Base-by-base conservation (phyloP, 192 early-diverging fungal species). In the Mortierella claussenii region DNA sequence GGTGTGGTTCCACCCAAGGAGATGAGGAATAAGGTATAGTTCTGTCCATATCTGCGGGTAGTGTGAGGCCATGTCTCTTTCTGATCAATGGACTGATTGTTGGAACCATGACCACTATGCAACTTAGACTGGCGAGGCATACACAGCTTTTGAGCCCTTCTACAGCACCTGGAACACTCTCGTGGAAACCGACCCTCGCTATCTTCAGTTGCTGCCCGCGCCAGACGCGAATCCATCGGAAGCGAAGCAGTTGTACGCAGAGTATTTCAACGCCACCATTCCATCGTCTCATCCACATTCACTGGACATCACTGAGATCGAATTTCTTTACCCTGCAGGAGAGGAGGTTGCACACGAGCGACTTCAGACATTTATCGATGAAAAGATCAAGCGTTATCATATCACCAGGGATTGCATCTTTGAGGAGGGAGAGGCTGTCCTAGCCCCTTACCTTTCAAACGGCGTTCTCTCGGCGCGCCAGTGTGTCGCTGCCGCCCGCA, bases 401-500 rank as follows among this genome's bases (percentile, higher is more conserved):
- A 53, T 61, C 21, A 57, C 30, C 26, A 75, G 86, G n/a, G 82
- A 89, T 56, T 49, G 70, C 33, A 81, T 80, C 0, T 53, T 55
- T 12, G 59, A 69, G 3, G 58, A 83, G 28, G 81, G 67, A 18
- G 76, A 71, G 3, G 63, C 65, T 2, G 17, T 50, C 5, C 59
- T 91, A 36, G 69, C 65, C 23, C 82, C 86, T 0, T 89, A 89
- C 63, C 59, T 91, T 11, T 66, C 85, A 21, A 52, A 60, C 8
- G 90, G 90, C 2, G 63, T 86, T 10, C 46, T 89, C 17, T 85
- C 87, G 0, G 30, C 82, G 0, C 82, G 85, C 7, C 81, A 79
- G 24, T 88, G 87, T 62, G 61, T 91, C 6, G 27, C 55, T n/a
- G 78, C 68, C 9, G 90, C 87, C 1, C 42, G 76, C 4, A 47